Percentiles rank a stretch among this genome's conserved stretches.
These are phyloP conservation scores for Mrakia gelida DNA, from an alignment of 768 basidiomycete genomes.

Conservation along the genomic window DNA sequence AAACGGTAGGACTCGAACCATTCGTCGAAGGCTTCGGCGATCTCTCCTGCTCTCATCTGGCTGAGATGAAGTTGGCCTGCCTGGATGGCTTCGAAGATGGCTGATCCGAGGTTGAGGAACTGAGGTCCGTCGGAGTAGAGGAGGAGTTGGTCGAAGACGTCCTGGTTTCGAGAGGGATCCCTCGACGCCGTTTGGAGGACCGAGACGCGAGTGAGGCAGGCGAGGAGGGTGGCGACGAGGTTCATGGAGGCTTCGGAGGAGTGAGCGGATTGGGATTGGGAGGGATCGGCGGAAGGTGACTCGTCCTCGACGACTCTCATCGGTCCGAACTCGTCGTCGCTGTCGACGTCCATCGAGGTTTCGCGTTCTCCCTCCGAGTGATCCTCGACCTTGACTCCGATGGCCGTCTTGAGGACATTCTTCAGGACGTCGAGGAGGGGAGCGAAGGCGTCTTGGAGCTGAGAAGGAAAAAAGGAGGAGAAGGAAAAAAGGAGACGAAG, in stretches of 20 bases:
- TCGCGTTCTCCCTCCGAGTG: neutral
- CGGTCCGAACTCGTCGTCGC: conserved; percentile 34
- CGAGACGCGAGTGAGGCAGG: conserved; percentile 8
- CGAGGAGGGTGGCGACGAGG: conserved; percentile 8
- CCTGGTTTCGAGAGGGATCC: conserved; percentile 22
- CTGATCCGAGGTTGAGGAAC: conserved; percentile 58
- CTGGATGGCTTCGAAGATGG: conserved; percentile 57
- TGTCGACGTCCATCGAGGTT: conserved; percentile 17
- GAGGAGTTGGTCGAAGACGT: conserved; percentile 38
- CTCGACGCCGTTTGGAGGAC: conserved; percentile 3
- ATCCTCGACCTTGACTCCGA: neutral
- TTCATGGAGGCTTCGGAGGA: neutral
- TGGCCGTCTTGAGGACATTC: neutral
- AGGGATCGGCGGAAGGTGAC: neutral
- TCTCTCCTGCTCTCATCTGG: conserved; percentile 51
- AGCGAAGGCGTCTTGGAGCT: conserved; percentile 57
- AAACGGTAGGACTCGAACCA: conserved; percentile 19
- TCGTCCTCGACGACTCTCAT: conserved; percentile 17
- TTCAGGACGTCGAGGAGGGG: conserved; percentile 46
- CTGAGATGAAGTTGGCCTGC: conserved; percentile 56
- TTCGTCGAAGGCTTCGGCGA: conserved; percentile 54
- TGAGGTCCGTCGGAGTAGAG: conserved; percentile 48
- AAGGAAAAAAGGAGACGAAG: neutral
- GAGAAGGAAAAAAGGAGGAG: neutral
- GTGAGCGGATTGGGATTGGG: neutral